These are phyloP conservation scores for Vitellaria paradoxa DNA, from an alignment of 179 eudicot species.

Conservation along the genomic window DNA sequence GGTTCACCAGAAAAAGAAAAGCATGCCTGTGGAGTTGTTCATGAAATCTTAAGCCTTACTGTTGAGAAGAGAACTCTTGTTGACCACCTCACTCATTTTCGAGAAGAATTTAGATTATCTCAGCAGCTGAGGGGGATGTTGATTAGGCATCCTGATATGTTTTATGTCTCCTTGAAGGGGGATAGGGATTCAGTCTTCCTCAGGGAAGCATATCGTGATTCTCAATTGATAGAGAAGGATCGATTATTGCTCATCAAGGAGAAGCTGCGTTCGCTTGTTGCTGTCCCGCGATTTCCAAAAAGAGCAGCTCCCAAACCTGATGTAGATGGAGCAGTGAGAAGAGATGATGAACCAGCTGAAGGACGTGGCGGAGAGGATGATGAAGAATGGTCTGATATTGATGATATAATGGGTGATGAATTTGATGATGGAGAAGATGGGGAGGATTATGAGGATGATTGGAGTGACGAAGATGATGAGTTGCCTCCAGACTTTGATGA, in stretches of 20 bases:
- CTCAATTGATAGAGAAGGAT: constrained; percentile 81
- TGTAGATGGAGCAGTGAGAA: constrained; percentile 27
- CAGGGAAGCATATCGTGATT: constrained; percentile 87
- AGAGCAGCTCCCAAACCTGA: constrained; percentile 38
- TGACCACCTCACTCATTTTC: constrained; percentile 90
- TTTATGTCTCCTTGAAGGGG: constrained; percentile 91
- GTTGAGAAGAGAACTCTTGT: constrained; percentile 91
- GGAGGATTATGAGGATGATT: constrained; percentile 50
- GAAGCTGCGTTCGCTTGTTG: constrained; percentile 84
- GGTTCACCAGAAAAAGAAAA: constrained; percentile 86
- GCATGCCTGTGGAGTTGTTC: constrained; percentile 91
- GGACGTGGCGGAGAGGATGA: constrained; percentile 40
- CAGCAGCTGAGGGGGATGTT: constrained; percentile 95
- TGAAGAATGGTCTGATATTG: constrained; percentile 81
- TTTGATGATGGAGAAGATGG: constrained; percentile 42
- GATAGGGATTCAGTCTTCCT: constrained; percentile 93
- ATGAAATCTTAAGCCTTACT: constrained; percentile 88
- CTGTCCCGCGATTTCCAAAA: constrained; percentile 50
- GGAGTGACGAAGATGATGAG: constrained; percentile 69
- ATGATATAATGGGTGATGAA: constrained; percentile 43
- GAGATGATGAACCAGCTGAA: constrained; percentile 24
- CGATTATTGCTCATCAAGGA: constrained; percentile 74
- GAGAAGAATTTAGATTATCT: constrained; percentile 96
- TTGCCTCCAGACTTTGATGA: constrained; percentile 77
- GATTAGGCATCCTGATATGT: constrained; percentile 97